These are phyloP conservation scores for Sphaerulina populicola DNA, from an alignment of 2,329 filamentous ascomycete genomes.

Conservation along the genomic window DNA sequence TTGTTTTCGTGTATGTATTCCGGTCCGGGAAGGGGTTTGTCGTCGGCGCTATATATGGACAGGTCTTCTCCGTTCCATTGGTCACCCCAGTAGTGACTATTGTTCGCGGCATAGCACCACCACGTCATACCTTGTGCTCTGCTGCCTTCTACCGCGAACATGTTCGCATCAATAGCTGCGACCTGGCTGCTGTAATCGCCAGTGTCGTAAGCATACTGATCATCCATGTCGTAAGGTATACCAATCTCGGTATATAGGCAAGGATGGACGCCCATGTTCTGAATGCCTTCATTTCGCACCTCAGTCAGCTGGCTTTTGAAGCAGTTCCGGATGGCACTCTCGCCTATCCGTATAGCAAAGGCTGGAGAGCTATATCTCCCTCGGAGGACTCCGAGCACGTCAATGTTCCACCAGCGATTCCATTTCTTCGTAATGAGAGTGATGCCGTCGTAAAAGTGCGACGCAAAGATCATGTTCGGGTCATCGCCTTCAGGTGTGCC, in stretches of 20 bases:
- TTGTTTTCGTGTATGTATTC: slow-evolving; percentile 38
- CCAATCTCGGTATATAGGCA: slow-evolving; percentile 91
- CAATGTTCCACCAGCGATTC: slow-evolving; percentile 96
- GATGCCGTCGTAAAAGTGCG: slow-evolving; percentile 94
- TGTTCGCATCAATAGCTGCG: slow-evolving; percentile 89
- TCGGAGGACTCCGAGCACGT: slow-evolving; percentile 83
- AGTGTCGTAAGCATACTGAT: slow-evolving; percentile 88
- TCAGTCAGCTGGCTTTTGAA: slow-evolving; percentile 78
- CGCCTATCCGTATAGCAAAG: slow-evolving; percentile 86
- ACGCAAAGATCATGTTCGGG: slow-evolving; percentile 79
- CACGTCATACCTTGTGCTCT: slow-evolving; percentile 76
- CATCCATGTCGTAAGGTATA: slow-evolving; percentile 98
- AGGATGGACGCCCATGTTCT: slow-evolving; percentile 80
- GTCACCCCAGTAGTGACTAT: slow-evolving; percentile 81
- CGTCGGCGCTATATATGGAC: slow-evolving; percentile 80
- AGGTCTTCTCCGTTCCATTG: slow-evolving; percentile 97
- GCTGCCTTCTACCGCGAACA: slow-evolving; percentile 81
- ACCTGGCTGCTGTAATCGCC: slow-evolving; percentile 92
- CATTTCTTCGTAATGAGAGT: slow-evolving; percentile 97
- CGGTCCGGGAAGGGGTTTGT: slow-evolving; percentile 52
- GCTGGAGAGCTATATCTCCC: slow-evolving; percentile 82
- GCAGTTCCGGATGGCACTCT: slow-evolving; percentile 88
- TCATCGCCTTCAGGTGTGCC: slow-evolving; percentile 76
- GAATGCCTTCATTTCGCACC: slow-evolving; percentile 76
- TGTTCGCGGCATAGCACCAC: slow-evolving; percentile 79